Conservation (phyloP, 2,329 filamentous ascomycete species). For the Tolypocladium tropicale region DNA sequence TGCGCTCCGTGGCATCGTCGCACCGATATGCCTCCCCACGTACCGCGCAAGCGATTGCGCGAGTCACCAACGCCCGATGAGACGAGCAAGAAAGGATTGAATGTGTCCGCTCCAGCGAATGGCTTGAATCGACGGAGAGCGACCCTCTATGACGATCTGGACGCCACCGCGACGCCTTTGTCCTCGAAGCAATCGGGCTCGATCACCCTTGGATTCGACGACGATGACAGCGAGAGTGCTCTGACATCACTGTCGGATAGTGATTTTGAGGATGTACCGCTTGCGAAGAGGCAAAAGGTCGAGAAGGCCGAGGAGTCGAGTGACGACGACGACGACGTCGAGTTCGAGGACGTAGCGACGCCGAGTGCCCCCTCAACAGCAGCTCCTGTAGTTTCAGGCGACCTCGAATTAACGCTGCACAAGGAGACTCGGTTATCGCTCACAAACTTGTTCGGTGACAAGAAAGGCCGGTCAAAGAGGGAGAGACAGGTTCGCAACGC, state of each 20-base stretch:
- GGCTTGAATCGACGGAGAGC: slow-evolving; percentile 30
- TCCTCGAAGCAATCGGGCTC: slow-evolving; percentile 32
- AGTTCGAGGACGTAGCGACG: slow-evolving; percentile 54
- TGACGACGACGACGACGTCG: slow-evolving; percentile 31
- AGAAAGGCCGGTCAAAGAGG: slow-evolving; percentile 78
- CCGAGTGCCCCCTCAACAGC: slow-evolving; percentile 42
- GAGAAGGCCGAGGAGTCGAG: slow-evolving; percentile 12
- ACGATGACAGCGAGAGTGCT: slow-evolving; percentile 35
- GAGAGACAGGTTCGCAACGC: slow-evolving; percentile 68
- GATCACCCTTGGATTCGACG: slow-evolving; percentile 31
- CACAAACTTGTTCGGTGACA: slow-evolving; percentile 51
- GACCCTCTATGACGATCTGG: slow-evolving; percentile 52
- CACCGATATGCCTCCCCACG: slow-evolving; percentile 52
- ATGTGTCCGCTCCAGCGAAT: slow-evolving; percentile 9
- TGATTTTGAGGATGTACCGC: slow-evolving; percentile 39
- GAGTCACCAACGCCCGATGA: slow-evolving; percentile 23
- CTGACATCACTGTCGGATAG: slow-evolving; percentile 45
- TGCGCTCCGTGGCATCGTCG: slow-evolving; percentile 2
- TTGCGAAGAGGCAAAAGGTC: slow-evolving; percentile 29
- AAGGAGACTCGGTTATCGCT: slow-evolving; percentile 49
- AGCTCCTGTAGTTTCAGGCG: slow-evolving; percentile 45
- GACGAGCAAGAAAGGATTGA: slow-evolving; percentile 7
- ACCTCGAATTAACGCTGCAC: slow-evolving; percentile 64
- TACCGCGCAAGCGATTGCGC: slow-evolving; percentile 56
- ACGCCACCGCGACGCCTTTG: slow-evolving; percentile 35